phyloP scores from a whole-genome alignment of 768 basidiomycete genomes.

The Auriscalpium vulgare region DNA sequence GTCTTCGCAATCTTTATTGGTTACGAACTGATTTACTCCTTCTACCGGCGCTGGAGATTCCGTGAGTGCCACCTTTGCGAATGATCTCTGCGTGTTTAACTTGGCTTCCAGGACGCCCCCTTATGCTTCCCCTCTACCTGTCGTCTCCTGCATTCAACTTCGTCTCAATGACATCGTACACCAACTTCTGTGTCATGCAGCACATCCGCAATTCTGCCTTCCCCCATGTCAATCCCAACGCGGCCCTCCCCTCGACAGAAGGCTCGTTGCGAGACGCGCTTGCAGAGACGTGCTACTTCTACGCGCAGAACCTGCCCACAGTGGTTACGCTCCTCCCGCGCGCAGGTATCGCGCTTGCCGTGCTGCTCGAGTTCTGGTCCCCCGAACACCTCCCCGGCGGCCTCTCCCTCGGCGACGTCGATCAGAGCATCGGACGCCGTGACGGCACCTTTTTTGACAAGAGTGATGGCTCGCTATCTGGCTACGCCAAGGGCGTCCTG shows the following conservation, averaged over 20 bases:
- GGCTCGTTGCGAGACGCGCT: constrained; percentile 41
- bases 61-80: constrained; percentile 42
- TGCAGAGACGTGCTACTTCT: constrained; percentile 80
- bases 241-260: constrained; percentile 9
- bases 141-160: constrained; percentile 73
- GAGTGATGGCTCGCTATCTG: constrained; percentile 57
- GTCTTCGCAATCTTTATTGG: constrained; percentile 63
- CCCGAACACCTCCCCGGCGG: constrained; percentile 34
- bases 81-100: no score
- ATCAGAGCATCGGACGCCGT: constrained; percentile 37
- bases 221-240: constrained; percentile 36
- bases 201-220: constrained; percentile 72
- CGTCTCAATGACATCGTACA: constrained; percentile 71
- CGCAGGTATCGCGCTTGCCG: constrained; percentile 63
- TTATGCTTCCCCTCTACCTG: constrained; percentile 75
- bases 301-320: constrained; percentile 80
- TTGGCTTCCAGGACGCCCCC: constrained; percentile 60
- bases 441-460: constrained; percentile 71
- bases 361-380: constrained; percentile 58
- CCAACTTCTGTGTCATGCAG: constrained; percentile 77
- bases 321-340: constrained; percentile 78
- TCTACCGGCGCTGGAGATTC: constrained; percentile 67
- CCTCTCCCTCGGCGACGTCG: constrained; percentile 35
- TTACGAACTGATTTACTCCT: constrained; percentile 74
- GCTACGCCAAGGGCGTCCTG: constrained; percentile 73